phyloP scores from a whole-genome alignment of 108 stramenopile genomes.

The Nitzschia putrida region DNA sequence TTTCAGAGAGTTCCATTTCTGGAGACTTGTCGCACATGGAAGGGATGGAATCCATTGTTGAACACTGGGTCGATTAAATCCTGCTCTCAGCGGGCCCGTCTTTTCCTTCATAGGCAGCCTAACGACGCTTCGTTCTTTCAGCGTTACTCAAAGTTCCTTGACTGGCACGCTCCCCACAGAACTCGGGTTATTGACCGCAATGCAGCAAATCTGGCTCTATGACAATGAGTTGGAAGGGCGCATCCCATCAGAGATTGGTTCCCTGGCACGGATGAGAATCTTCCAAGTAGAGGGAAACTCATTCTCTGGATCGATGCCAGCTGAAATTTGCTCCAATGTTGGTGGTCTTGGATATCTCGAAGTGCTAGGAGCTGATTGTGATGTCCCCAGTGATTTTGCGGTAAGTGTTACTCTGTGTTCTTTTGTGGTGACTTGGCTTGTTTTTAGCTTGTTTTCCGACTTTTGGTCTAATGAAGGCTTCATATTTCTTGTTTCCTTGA shows the following conservation, averaged over 20 bases:
- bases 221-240: conserved; percentile 53
- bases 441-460: conserved; percentile 2
- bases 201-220: conserved; percentile 52
- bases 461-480: conserved; percentile 9
- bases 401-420: conserved; percentile 14
- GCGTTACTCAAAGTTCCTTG: conserved; percentile 24
- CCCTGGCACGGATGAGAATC: conserved; percentile 32
- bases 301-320: conserved; percentile 43
- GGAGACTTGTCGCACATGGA: conserved; percentile 35
- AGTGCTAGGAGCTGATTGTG: conserved; percentile 32
- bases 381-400: conserved; percentile 23
- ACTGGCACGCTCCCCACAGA: conserved; percentile 42
- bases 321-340: conserved; percentile 12
- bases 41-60: conserved; percentile 26
- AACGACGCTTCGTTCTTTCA: conserved; percentile 20
- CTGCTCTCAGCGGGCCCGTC: conserved; percentile 34
- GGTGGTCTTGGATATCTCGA: conserved; percentile 12
- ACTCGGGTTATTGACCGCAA: conserved; percentile 30
- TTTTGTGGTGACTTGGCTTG: conserved; percentile 7
- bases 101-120: conserved; percentile 24
- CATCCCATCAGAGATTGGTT: conserved; percentile 59
- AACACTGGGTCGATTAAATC: conserved; percentile 37
- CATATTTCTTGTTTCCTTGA: background rate
- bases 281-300: conserved; percentile 49
- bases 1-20: conserved; percentile 31